Evolutionary conservation across 2,329 filamentous ascomycete species (phyloP), one percentile per base, ranked within the genome.

Genomic region (Aspergillus quadrilineatus): DNA sequence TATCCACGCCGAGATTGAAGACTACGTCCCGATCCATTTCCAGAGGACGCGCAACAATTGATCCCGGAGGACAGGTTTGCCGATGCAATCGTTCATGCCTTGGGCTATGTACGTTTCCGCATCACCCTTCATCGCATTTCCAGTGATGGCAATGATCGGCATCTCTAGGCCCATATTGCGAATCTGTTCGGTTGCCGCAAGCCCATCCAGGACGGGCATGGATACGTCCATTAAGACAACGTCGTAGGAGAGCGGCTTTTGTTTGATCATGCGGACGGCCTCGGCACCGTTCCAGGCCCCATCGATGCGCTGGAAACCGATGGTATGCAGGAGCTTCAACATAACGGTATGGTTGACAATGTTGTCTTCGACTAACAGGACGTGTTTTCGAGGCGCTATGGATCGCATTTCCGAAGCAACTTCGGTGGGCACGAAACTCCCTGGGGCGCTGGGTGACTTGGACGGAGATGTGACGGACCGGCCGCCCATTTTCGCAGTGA

Each of bases 71-170:
- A 84, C 76, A 0, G 82, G 82, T 61, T 84, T 85, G 1, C 81
- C 71, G 10, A 85, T 72, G 58, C 83, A 84, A 42, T 79, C 82
- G 42, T 80, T 78, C 81, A 85, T 82, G 0, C 82, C 82, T 49
- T 77, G 78, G 4, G 77, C 76, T 29, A 82, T 70, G 59, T 82
- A 85, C 8, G 71, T 73, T 45, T 84, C 82, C 4, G 74, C 77
- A 57, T 85, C 82, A 0, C 79, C 82, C 49, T 81, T 80, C 15
- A 85, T 70, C 0, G 82, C 82, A 58, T 83, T 82, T 0, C 81
- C 81, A 0, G 81, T 83, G 72, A 84, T 78, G 12, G 81, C 82
- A 17, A 84, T 76, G 39, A 84, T 82, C 0, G 81, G 81, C 2
- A 79, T 63, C 26, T 75, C 66, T 9, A 72, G 45, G 6, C 69